Base-by-base conservation (phyloP, 257 asterid species). In the Solanum piurae region DNA sequence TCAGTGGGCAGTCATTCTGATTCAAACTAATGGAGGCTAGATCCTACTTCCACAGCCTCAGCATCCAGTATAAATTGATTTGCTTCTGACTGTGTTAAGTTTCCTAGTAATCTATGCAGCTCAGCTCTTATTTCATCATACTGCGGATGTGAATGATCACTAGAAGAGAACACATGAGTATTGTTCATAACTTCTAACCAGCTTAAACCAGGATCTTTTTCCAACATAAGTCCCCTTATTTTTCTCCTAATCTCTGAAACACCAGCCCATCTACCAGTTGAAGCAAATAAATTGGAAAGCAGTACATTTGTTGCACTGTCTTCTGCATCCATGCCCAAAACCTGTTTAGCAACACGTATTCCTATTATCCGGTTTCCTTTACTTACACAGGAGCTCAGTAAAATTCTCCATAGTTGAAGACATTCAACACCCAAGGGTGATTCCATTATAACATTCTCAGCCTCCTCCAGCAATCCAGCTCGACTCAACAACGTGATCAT, bases 171-270 rank as follows among this genome's bases (percentile, higher is more conserved):
- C 34, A 92, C 93, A 13, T 91, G 92, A 21, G 92, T 73, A 87
- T 66, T 69, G 77, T 92, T 92, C 73, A 12, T 52, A 6, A 90
- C 90, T 89, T 94, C 95, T 85, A 92, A 91, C 98, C 98, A 96
- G 91, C 98, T 95, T 23, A 94, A 74, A 60, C 98, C 99, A 0
- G 95, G 96, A 18, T 94, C 95, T 88, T 93, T 96, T 21, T 91
- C 96, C 87, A 88, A 20, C 87, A 34, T 36, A 29, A 71, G 84
- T 55, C 52, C 88, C 84, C 93, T 93, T 87, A 93, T 90, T 86
- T 88, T 93, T 82, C 94, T 94, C 92, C 98, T 90, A 71, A 80
- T 92, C 88, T 91, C 92, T 23, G 87, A 88, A 40, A 93, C 98
- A 25, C 89, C 90, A 4, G 86, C 92, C 98, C 99, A 95, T 72